A percentile compares a stretch with the other conserved stretches of the same genome.
Conservation (phyloP, 73 alveolate species). For the Blepharisma stoltei region DNA sequence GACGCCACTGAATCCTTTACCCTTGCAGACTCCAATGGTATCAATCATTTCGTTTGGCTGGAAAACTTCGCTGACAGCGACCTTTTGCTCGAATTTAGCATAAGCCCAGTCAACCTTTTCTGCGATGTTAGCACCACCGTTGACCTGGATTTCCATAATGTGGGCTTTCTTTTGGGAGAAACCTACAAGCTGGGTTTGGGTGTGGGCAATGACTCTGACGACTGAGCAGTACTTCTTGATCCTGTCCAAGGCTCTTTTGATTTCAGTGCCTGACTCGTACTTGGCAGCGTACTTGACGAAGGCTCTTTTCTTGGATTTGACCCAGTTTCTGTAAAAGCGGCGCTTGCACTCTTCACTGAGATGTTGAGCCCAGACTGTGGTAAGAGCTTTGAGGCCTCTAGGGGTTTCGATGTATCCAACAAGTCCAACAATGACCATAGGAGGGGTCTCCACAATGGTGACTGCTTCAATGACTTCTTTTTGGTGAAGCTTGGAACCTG, state of each 20-base stretch:
- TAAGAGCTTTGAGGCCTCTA: slow-evolving; percentile 98
- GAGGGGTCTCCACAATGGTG: slow-evolving; percentile 98
- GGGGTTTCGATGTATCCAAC: slow-evolving; percentile 99
- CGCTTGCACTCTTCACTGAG: slow-evolving; percentile 95
- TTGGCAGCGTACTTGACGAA: slow-evolving; percentile 95
- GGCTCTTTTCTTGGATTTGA: slow-evolving; percentile 95
- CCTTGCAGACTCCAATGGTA: slow-evolving; percentile 97
- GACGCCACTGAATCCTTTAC: slow-evolving; percentile 99
- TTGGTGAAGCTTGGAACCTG: slow-evolving; percentile 97
- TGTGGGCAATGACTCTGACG: slow-evolving; percentile 98
- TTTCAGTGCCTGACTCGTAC: slow-evolving; percentile 74
- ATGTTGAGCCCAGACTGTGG: slow-evolving; percentile 98
- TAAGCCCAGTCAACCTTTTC: slow-evolving; percentile 93
- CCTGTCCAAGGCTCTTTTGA: slow-evolving; percentile 79
- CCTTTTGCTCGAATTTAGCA: slow-evolving; percentile 94
- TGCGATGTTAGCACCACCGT: slow-evolving; percentile 93
- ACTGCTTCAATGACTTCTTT: slow-evolving; percentile 99
- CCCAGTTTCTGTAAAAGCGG: slow-evolving; percentile 98
- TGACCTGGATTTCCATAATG: slow-evolving; percentile 98
- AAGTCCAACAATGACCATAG: slow-evolving; percentile 97
- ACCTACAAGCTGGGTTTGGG: slow-evolving; percentile 92
- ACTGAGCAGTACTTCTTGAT: slow-evolving; percentile 97
- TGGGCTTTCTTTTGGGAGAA: slow-evolving; percentile 98
- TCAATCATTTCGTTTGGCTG: slow-evolving; percentile 95
- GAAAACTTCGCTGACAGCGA: slow-evolving; percentile 93